Conservation (phyloP, 208 protist species). For the Trichomonas gallinae region DNA sequence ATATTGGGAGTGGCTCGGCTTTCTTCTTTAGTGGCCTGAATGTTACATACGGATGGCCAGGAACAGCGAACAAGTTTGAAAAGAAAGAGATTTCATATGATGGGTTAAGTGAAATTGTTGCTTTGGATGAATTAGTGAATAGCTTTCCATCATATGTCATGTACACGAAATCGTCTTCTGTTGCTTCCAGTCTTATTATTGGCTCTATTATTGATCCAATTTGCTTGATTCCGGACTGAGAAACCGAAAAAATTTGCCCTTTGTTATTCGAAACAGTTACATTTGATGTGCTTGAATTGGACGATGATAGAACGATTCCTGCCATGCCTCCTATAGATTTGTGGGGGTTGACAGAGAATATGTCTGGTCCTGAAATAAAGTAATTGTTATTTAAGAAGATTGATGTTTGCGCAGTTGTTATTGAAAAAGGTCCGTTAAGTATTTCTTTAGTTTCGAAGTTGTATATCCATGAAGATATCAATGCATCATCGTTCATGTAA, state of each 20-base stretch:
- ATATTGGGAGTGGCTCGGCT: background rate
- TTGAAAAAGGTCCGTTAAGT: constrained; percentile 5
- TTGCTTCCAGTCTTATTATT: background rate
- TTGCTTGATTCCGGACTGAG: background rate
- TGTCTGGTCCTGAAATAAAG: background rate
- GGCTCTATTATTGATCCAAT: background rate
- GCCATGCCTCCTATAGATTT: background rate
- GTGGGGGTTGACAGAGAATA: background rate
- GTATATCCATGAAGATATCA: background rate
- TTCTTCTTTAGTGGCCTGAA: background rate
- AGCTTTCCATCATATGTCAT: background rate
- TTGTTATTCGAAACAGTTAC: background rate
- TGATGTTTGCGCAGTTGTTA: background rate
- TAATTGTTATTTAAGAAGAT: background rate
- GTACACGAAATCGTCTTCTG: background rate
- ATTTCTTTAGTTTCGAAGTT: background rate
- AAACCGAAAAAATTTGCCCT: background rate
- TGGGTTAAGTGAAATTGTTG: background rate
- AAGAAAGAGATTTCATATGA: background rate
- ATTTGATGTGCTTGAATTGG: background rate
- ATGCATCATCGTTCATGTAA: background rate
- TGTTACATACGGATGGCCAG: background rate
- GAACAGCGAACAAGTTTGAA: background rate
- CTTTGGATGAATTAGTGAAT: background rate
- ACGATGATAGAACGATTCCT: background rate